Conservation (phyloP, 169 alveolate species). For the Plasmodium coatneyi region DNA sequence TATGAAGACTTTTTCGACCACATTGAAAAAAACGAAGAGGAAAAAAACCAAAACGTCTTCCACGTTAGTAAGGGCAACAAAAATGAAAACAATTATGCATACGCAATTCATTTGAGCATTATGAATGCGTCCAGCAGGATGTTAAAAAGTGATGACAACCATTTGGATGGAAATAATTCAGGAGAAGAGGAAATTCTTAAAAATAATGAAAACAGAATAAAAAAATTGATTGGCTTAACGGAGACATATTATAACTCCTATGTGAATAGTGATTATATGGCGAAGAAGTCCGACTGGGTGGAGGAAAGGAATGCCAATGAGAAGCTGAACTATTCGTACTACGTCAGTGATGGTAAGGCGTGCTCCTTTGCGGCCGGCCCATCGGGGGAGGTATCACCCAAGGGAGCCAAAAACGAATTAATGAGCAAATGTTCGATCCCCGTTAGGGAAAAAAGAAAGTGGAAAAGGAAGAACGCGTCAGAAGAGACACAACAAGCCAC, state of each 20-base stretch:
- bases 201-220: constrained; percentile 58
- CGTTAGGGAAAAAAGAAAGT: neutral
- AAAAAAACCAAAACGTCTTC: neutral
- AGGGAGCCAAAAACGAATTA: neutral
- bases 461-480: neutral
- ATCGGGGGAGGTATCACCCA: neutral
- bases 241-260: constrained; percentile 37
- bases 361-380: neutral
- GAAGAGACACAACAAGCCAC: neutral
- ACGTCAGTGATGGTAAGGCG: neutral
- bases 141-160: neutral
- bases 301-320: constrained; percentile 12
- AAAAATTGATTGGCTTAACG: constrained; percentile 23
- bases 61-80: constrained; percentile 14
- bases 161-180: neutral
- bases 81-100: constrained; percentile 37
- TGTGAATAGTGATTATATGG: neutral
- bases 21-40: neutral
- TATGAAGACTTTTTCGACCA: constrained; percentile 66
- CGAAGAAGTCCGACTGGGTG: neutral
- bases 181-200: constrained; percentile 29
- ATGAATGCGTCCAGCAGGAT: constrained; percentile 52
- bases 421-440: neutral
- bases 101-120: constrained; percentile 57
- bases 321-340: constrained; percentile 12